Conservation (phyloP, 1,284 basidiomycete genomes). For the Microbotryomycetes sp. region DNA sequence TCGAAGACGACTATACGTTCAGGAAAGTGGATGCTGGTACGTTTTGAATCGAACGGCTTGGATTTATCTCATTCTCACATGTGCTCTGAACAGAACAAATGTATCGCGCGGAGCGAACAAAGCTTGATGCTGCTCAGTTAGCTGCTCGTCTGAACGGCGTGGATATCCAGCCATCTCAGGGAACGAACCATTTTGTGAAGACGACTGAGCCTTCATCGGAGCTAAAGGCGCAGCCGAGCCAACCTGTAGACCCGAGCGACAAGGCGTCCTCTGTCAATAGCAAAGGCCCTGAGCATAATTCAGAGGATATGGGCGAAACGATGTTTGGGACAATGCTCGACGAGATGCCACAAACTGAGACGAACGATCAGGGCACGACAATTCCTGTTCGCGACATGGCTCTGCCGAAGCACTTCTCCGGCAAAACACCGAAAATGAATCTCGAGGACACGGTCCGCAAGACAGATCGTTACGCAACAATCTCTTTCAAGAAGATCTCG, state of each 20-base stretch:
- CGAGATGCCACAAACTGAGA: conserved; percentile 50
- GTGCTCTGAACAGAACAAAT: conserved; percentile 45
- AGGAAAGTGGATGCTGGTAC: conserved; percentile 47
- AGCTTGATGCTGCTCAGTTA: conserved; percentile 50
- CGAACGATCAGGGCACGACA: conserved; percentile 48
- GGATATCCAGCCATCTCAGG: not conserved
- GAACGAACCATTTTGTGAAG: no score
- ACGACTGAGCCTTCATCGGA: no score
- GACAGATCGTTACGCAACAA: conserved; percentile 62
- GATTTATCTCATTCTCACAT: not conserved
- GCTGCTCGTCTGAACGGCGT: conserved; percentile 50
- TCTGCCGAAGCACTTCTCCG: conserved; percentile 71
- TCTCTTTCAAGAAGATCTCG: conserved; percentile 55
- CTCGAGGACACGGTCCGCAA: conserved; percentile 56
- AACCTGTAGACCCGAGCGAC: not conserved
- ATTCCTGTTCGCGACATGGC: conserved; percentile 65
- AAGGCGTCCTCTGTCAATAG: not conserved
- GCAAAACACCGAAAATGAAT: conserved; percentile 58
- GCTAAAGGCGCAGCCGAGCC: not conserved
- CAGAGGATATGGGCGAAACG: conserved; percentile 40
- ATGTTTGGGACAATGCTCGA: conserved; percentile 73
- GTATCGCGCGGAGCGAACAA: conserved; percentile 54
- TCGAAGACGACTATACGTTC: conserved; percentile 27
- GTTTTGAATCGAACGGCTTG: not conserved
- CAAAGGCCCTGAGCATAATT: no score